Evolutionary conservation across 73 alveolate genomes (phyloP).

Genomic region (Symbiodinium natans): DNA sequence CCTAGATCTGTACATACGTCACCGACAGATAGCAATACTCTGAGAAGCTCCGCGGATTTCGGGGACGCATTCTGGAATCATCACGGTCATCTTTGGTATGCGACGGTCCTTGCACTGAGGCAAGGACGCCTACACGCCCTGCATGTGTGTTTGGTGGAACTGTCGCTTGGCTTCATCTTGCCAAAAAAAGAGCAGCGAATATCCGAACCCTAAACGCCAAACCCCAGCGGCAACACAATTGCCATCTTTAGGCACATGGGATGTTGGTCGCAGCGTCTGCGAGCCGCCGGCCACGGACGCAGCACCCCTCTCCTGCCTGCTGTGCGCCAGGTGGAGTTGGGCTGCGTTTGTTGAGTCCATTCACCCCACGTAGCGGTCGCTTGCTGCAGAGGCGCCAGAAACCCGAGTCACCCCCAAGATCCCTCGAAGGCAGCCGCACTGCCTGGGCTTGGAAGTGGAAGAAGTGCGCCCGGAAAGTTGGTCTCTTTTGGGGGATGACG

Average conservation of each 20-base stretch:
- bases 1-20: not conserved
- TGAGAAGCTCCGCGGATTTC: too few species aligned
- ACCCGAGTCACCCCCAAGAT: not conserved
- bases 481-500: slow-evolving; percentile 26
- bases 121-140: slow-evolving; percentile 71
- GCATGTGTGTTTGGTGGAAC: not conserved
- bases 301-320: slow-evolving; percentile 34
- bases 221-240: not conserved
- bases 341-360: too few species aligned
- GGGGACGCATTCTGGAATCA: too few species aligned
- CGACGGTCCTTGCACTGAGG: slow-evolving; percentile 38
- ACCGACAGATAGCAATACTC: too few species aligned
- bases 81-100: too few species aligned
- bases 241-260: slow-evolving; percentile 79
- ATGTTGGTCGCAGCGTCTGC: slow-evolving; percentile 29
- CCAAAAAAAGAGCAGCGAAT: too few species aligned
- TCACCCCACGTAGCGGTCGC: not conserved
- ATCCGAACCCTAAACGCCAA: too few species aligned
- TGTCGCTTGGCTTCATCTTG: not conserved
- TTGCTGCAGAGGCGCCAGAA: not conserved
- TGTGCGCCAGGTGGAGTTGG: slow-evolving; percentile 51
- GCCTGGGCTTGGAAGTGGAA: slow-evolving; percentile 25
- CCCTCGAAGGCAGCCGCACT: slow-evolving; percentile 42
- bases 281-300: slow-evolving; percentile 4
- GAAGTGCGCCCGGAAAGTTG: slow-evolving; percentile 30